phyloP scores from a whole-genome alignment of 1,284 basidiomycete genomes.

The Pseudozyma tsukubaensis region DNA sequence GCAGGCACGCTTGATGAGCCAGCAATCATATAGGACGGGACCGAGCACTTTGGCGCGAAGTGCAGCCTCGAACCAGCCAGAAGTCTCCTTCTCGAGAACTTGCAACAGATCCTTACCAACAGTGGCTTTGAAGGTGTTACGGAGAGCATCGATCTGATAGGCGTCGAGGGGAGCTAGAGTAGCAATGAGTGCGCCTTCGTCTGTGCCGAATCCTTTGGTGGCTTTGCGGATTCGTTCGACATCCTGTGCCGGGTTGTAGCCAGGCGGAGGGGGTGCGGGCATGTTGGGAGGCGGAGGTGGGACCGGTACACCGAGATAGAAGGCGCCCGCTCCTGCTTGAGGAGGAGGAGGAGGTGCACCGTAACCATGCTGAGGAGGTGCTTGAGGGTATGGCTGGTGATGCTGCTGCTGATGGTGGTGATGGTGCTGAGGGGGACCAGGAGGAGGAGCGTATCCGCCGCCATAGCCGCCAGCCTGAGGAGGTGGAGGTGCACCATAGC shows the following conservation, averaged over 20 bases:
- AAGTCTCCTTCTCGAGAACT: constrained; percentile 65
- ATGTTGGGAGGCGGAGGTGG: constrained; percentile 60
- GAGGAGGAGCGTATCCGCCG: constrained; percentile 13
- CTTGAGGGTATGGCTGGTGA: background rate
- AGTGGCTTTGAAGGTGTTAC: constrained; percentile 59
- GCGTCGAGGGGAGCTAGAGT: constrained; percentile 60
- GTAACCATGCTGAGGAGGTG: constrained; percentile 38
- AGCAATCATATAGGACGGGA: constrained; percentile 63
- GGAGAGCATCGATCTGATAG: constrained; percentile 59
- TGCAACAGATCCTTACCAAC: constrained; percentile 63
- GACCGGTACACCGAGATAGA: constrained; percentile 59
- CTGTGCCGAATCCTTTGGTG: constrained; percentile 66
- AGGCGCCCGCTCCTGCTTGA: constrained; percentile 23
- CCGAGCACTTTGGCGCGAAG: constrained; percentile 61
- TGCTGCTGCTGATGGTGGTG: constrained; percentile 11
- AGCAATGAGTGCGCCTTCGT: constrained; percentile 57
- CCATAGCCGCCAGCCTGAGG: constrained; percentile 21
- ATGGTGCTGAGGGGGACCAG: constrained; percentile 17
- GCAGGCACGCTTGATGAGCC: constrained; percentile 63
- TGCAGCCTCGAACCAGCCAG: constrained; percentile 62
- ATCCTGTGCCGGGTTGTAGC: constrained; percentile 58
- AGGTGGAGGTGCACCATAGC: constrained; percentile 38
- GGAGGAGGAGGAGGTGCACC: constrained; percentile 45
- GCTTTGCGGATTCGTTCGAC: constrained; percentile 66
- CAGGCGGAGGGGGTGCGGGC: constrained; percentile 54